Conservation (phyloP, 495 filamentous ascomycete species). For the Podospora pseudoanserina region DNA sequence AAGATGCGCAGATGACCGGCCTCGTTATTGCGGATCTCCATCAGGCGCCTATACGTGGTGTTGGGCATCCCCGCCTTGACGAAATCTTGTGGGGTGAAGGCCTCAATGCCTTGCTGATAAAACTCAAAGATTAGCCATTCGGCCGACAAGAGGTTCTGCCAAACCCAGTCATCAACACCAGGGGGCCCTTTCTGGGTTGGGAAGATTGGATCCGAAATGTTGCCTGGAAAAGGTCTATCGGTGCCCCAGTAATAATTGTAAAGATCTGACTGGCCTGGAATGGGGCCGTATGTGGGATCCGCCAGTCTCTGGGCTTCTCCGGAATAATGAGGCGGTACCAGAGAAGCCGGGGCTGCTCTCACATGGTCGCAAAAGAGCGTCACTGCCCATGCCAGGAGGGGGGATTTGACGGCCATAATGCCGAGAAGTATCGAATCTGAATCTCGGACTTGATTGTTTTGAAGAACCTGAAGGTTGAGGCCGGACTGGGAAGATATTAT, state of each 20-base stretch:
- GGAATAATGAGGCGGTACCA: constrained; percentile 14
- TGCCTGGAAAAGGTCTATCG: constrained; percentile 43
- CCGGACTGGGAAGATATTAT: not conserved
- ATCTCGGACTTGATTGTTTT: not conserved
- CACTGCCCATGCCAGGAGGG: not conserved
- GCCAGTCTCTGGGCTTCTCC: constrained; percentile 35
- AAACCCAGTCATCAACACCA: constrained; percentile 45
- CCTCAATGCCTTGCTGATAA: constrained; percentile 50
- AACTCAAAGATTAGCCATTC: constrained; percentile 56
- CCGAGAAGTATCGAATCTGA: not conserved
- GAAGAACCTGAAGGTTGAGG: not conserved
- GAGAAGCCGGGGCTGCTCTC: not conserved
- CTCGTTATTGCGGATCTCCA: constrained; percentile 55
- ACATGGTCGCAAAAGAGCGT: not conserved
- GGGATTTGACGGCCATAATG: not conserved
- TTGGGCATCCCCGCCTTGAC: constrained; percentile 40
- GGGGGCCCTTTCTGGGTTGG: constrained; percentile 39
- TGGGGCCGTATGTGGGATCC: constrained; percentile 38
- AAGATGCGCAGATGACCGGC: constrained; percentile 56
- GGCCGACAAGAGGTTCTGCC: constrained; percentile 52
- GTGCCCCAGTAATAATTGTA: constrained; percentile 45
- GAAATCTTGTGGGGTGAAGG: constrained; percentile 43
- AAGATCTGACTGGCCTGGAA: constrained; percentile 42
- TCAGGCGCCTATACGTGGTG: constrained; percentile 47
- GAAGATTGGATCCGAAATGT: constrained; percentile 42